Evolutionary conservation across 768 basidiomycete genomes (phyloP).

Genomic region (Lentinula lateritia): DNA sequence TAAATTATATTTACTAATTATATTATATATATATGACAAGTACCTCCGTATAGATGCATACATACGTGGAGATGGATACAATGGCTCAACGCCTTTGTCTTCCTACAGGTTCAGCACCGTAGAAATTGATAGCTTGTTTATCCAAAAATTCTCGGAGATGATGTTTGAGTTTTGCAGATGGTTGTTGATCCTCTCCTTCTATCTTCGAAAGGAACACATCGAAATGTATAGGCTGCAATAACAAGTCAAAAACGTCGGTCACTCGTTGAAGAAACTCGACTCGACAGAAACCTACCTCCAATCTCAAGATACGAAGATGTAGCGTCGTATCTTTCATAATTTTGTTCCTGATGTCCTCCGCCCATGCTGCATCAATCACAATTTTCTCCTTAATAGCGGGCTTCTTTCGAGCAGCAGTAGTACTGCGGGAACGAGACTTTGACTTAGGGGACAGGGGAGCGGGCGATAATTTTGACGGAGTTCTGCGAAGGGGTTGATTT

Average conservation of each 20-base stretch:
- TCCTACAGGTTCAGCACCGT: conserved; percentile 29
- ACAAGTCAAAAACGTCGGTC: not conserved
- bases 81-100: conserved; percentile 11
- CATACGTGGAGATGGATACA: conserved; percentile 5
- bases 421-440: not conserved
- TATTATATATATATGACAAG: not conserved
- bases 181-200: conserved; percentile 15
- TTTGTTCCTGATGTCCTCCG: conserved; percentile 30
- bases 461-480: not conserved
- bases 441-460: not conserved
- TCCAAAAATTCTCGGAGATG: conserved; percentile 50
- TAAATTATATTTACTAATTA: not conserved
- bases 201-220: conserved; percentile 44
- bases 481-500: not conserved
- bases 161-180: conserved; percentile 26
- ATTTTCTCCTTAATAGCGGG: conserved; percentile 4
- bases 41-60: conserved; percentile 8
- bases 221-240: conserved; percentile 51
- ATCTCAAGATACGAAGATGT: conserved; percentile 54
- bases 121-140: conserved; percentile 53
- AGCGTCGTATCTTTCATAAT: conserved; percentile 43
- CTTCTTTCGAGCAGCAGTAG: not conserved
- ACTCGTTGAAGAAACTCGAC: not conserved
- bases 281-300: conserved; percentile 41
- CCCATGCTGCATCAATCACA: conserved; percentile 35